Evolutionary conservation across 805 yeast species (phyloP).

Genomic region (Metschnikowia bowlesiae): DNA sequence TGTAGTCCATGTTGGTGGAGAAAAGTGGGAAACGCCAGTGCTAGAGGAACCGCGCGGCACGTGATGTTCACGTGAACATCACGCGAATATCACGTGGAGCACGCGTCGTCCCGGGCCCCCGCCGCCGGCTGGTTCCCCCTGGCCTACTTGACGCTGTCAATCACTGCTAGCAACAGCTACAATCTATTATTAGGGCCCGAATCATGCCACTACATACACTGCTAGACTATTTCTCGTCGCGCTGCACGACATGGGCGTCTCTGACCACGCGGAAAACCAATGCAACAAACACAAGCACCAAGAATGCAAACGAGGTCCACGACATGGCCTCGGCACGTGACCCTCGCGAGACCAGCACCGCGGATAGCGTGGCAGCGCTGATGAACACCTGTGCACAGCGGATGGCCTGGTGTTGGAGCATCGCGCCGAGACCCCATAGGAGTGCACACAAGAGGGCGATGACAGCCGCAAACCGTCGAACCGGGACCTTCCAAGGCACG

Average conservation of each 20-base stretch:
- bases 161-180: too few relatives aligned
- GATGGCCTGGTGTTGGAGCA: constrained; percentile 58
- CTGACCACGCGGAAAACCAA: constrained; percentile 8
- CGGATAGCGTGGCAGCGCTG: constrained; percentile 47
- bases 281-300: constrained; percentile 30
- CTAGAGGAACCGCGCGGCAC: constrained; percentile 11
- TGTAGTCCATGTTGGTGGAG: constrained; percentile 35
- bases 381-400: constrained; percentile 42
- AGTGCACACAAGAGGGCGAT: constrained; percentile 18
- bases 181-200: too few relatives aligned
- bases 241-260: constrained; percentile 3
- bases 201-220: too few relatives aligned
- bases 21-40: constrained; percentile 6
- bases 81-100: too few relatives aligned
- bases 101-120: too few relatives aligned
- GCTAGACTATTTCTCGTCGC: not conserved
- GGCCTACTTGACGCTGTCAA: too few relatives aligned
- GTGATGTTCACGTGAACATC: constrained; percentile 29
- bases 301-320: constrained; percentile 56
- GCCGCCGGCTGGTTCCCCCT: too few relatives aligned
- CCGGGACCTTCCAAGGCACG: constrained; percentile 41
- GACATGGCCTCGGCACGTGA: constrained; percentile 52
- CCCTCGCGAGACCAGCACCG: constrained; percentile 44
- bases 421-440: constrained; percentile 62
- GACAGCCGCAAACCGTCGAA: constrained; percentile 32